Conservation (phyloP, 1,139 yeast species). For the Suhomyces coccinellae region DNA sequence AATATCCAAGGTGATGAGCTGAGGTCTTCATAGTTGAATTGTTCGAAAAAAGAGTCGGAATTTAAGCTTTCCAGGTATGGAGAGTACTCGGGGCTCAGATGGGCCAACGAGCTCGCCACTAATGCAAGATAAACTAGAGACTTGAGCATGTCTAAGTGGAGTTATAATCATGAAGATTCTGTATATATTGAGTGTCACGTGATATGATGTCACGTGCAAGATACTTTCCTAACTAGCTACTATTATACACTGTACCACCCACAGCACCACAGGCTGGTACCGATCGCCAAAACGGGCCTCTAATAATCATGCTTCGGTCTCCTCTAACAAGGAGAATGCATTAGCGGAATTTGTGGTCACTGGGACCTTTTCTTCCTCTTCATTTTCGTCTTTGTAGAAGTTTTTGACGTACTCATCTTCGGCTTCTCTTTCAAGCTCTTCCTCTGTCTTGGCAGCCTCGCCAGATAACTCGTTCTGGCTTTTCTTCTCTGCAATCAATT, state of each 20-base stretch:
- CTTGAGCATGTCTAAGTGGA: conserved; percentile 3
- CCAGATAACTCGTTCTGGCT: conserved; percentile 11
- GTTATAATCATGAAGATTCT: background rate
- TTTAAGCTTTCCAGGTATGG: conserved; percentile 18
- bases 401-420: conserved; percentile 41
- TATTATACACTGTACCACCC: background rate
- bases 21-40: conserved; percentile 49
- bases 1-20: conserved; percentile 59
- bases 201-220: background rate
- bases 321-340: conserved; percentile 48
- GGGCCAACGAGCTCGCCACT: conserved; percentile 1
- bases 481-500: conserved; percentile 10
- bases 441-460: conserved; percentile 16
- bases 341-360: conserved; percentile 10
- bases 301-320: conserved; percentile 47
- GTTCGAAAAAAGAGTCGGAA: conserved; percentile 62
- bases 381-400: conserved; percentile 32
- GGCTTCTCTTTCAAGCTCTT: conserved; percentile 26
- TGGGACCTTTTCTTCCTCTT: conserved; percentile 16
- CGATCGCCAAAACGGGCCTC: background rate
- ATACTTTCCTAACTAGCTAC: background rate
- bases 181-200: no score
- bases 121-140: conserved; percentile 1
- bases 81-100: conserved; percentile 1
- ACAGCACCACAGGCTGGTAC: background rate